These are phyloP conservation scores for Petasospora rhodanensis DNA, from an alignment of 1,139 yeast species.

Conservation along the genomic window DNA sequence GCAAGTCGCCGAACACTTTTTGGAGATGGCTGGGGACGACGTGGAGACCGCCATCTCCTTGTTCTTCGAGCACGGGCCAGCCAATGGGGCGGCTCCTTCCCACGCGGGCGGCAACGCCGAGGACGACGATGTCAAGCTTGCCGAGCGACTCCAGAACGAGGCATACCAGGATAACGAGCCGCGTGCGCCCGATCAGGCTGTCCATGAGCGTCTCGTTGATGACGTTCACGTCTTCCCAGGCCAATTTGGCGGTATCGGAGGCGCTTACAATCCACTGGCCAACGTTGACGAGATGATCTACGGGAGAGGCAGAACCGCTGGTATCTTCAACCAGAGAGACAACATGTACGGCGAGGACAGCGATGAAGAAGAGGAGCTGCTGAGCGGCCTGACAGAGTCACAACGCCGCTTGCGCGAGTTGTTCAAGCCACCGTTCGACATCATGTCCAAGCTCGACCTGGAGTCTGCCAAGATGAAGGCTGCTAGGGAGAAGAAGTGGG, in stretches of 20 bases:
- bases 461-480: slow-evolving; percentile 73
- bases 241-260: slow-evolving; percentile 34
- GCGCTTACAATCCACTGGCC: slow-evolving; percentile 29
- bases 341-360: slow-evolving; percentile 12
- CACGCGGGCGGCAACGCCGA: slow-evolving; percentile 8
- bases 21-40: slow-evolving; percentile 75
- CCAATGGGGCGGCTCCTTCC: slow-evolving; percentile 15
- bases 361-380: slow-evolving; percentile 22
- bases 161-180: slow-evolving; percentile 58
- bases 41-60: slow-evolving; percentile 83
- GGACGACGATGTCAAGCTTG: slow-evolving; percentile 58
- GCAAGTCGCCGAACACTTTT: slow-evolving; percentile 67
- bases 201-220: slow-evolving; percentile 74
- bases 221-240: slow-evolving; percentile 32
- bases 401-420: slow-evolving; percentile 73
- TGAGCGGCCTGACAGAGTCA: slow-evolving; percentile 43
- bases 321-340: slow-evolving; percentile 48
- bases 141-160: slow-evolving; percentile 61
- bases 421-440: slow-evolving; percentile 91
- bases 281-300: slow-evolving; percentile 33
- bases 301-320: slow-evolving; percentile 35
- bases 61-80: slow-evolving; percentile 69
- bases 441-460: slow-evolving; percentile 61
- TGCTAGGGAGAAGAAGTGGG: slow-evolving; percentile 66
- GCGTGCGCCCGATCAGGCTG: slow-evolving; percentile 73